Percentiles rank a stretch among this genome's conserved stretches.
Conservation (phyloP, 176 grass and related monocot species). For the Echinochloa phyllopogon region DNA sequence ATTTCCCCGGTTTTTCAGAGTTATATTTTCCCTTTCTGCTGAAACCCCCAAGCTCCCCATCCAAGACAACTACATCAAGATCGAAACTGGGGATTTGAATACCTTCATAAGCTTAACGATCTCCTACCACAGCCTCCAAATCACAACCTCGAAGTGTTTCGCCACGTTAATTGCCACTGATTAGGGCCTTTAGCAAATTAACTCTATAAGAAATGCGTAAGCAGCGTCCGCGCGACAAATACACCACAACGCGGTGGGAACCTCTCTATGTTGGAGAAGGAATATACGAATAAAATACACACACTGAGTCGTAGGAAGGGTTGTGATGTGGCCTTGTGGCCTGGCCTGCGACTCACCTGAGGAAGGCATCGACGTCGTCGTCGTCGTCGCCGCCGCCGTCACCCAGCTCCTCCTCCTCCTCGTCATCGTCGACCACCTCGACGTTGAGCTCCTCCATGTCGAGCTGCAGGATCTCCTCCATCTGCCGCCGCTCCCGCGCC, state of each 20-base stretch:
- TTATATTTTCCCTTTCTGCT: not conserved
- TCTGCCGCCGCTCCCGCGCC: constrained; percentile 71
- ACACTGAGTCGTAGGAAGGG: not conserved
- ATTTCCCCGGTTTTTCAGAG: not conserved
- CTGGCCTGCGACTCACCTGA: constrained; percentile 42
- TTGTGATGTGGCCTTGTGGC: not conserved
- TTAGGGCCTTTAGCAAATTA: not conserved
- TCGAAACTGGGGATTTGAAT: not conserved
- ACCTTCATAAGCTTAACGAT: not conserved
- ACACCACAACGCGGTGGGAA: not conserved
- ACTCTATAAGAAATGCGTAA: constrained; percentile 6
- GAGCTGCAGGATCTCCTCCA: constrained; percentile 86
- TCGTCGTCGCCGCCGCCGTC: not conserved
- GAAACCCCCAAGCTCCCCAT: constrained; percentile 16
- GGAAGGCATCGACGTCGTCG: constrained; percentile 36
- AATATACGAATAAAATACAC: not conserved
- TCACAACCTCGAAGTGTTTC: constrained; percentile 2
- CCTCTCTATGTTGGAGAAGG: not conserved
- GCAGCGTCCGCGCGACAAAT: not conserved
- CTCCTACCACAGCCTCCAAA: not conserved
- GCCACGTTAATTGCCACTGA: not conserved
- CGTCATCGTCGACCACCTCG: constrained; percentile 54
- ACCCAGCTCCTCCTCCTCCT: not conserved
- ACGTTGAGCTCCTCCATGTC: constrained; percentile 88
- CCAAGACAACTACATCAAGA: not conserved